Evolutionary conservation across 805 yeast species (phyloP), one percentile per base, ranked within the genome.

Genomic region (Geotrichum ghanense): DNA sequence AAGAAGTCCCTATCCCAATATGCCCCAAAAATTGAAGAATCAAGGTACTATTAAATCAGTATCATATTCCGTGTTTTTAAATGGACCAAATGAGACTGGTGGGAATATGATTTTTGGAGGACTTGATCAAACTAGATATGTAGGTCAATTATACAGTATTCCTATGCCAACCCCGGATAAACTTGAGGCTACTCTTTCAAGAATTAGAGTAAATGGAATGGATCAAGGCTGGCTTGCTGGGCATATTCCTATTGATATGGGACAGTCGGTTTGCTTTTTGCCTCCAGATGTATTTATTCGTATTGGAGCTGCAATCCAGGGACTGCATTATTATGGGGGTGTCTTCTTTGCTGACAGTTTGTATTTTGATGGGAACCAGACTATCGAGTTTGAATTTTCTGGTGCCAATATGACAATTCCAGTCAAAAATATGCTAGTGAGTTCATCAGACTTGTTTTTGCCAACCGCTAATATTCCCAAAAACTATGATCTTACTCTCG

Each of bases 21-120:
- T 63, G 21, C 65, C 72, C 12, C 45, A 51, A 20, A 49, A 49
- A 45, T 59, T 60, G 58, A 66, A 64, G 51, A 46, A 55, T 9
- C 63, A 62, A 37, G 77, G 77, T 6, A 43, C 61, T 39, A 72
- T 73, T 51, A 50, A 56, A 42, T 59, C 63, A 42, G 56, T 52
- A 14, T 66, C 71, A 16, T 74, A 71, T 60, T 72, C 76, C 22
- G 60, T 74, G 47, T 74, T 66, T 61, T 65, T 82, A 56, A 69
- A 76, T 52, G 56, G 59, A 2, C 48, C 56, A 9, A 46, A 45
- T n/a, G 53, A 60, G 26, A 40, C 44, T 2, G 46, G 65, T 2
- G 85, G 83, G 3, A 62, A 68, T 20, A 61, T 81, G 14, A 60
- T 80, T 27, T 81, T 81, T 61, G 87, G 89, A 42, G 89, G 78